Percentiles rank a stretch among this genome's conserved stretches.
phyloP scores from a whole-genome alignment of 768 basidiomycete genomes.

The Tulasnella sp. region DNA sequence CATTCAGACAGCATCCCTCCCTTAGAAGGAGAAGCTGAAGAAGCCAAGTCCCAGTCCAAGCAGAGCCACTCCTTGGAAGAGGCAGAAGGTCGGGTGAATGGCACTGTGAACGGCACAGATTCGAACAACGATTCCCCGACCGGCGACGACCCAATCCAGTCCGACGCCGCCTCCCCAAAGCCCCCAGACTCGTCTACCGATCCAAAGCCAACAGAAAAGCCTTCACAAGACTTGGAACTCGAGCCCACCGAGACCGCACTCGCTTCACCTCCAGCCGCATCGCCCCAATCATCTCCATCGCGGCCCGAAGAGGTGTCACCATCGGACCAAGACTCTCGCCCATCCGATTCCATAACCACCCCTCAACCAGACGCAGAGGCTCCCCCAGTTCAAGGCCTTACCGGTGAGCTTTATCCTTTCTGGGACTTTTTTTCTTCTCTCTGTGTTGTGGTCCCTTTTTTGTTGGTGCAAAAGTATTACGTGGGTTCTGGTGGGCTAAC shows the following conservation, averaged over 20 bases:
- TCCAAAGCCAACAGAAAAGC: neutral
- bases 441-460: neutral
- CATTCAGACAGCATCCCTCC: neutral
- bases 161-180: slow-evolving; percentile 9
- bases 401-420: neutral
- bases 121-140: slow-evolving; percentile 22
- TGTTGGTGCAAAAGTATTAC: slow-evolving; percentile 1
- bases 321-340: neutral
- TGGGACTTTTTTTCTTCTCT: neutral
- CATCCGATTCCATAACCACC: neutral
- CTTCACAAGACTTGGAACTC: neutral
- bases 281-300: slow-evolving; percentile 7
- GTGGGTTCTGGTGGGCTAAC: slow-evolving; percentile 13
- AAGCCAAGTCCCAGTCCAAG: neutral
- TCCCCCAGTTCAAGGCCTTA: neutral
- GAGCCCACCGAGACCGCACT: neutral
- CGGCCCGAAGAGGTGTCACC: neutral
- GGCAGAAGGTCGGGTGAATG: slow-evolving; percentile 50
- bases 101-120: slow-evolving; percentile 65
- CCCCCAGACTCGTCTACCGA: neutral
- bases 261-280: slow-evolving; percentile 7
- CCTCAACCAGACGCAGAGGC: neutral
- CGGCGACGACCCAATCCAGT: slow-evolving; percentile 21
- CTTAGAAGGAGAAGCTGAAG: neutral
- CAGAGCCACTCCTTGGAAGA: slow-evolving; percentile 35